phyloP scores from a whole-genome alignment of 2,329 filamentous ascomycete species.

The Rhinocladiella similis region DNA sequence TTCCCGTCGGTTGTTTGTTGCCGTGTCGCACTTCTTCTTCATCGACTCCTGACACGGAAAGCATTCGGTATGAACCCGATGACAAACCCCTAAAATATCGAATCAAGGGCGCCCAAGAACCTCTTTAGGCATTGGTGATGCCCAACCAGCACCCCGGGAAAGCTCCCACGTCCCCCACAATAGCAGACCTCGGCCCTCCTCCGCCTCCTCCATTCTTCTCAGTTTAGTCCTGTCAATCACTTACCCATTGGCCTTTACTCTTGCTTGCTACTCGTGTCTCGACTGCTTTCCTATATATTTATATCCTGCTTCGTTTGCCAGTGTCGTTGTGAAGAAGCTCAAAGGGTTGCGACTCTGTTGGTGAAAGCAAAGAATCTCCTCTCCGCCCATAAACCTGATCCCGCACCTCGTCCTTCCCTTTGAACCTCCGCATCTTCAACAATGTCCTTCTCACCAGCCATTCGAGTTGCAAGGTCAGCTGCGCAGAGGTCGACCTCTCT shows the following conservation, averaged over 20 bases:
- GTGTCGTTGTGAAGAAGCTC: background rate
- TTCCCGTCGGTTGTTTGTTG: background rate
- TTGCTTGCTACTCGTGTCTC: background rate
- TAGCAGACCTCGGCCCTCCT: conserved; percentile 12
- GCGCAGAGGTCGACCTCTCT: conserved; percentile 56
- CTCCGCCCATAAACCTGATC: background rate
- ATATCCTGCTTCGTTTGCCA: background rate
- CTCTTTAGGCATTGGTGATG: background rate
- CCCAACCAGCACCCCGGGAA: background rate
- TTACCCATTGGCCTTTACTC: background rate
- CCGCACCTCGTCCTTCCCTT: background rate
- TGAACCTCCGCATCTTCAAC: background rate
- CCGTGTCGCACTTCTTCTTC: conserved; percentile 1
- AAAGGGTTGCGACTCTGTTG: background rate
- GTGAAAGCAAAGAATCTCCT: background rate
- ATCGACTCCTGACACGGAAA: background rate
- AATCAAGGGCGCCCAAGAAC: background rate
- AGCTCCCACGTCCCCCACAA: conserved; percentile 9
- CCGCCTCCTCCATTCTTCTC: conserved; percentile 1
- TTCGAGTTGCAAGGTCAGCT: conserved; percentile 48
- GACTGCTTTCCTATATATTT: background rate
- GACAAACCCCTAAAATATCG: background rate
- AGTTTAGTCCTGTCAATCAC: background rate
- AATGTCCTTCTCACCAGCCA: conserved; percentile 40
- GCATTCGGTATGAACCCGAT: background rate